These are phyloP conservation scores for Typha latifolia DNA, from an alignment of 176 grass and related monocot genomes.

Conservation along the genomic window DNA sequence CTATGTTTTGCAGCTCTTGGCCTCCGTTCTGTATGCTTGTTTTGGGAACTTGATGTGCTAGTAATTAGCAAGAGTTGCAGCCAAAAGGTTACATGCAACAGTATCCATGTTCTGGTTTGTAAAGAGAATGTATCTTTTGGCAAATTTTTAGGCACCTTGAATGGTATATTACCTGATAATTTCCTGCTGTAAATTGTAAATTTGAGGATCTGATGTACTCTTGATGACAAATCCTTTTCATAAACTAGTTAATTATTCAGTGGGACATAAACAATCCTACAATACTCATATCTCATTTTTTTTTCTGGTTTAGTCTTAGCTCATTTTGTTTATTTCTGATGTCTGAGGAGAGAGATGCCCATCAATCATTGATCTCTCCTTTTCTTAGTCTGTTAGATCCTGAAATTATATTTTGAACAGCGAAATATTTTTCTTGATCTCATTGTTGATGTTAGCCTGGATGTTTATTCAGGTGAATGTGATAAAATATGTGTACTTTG, in stretches of 20 bases:
- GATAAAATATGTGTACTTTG: no score
- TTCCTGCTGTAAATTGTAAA: slow-evolving; percentile 1
- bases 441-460: no score
- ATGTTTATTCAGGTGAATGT: no score
- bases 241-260: neutral
- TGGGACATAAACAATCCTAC: neutral
- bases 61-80: neutral
- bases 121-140: neutral
- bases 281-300: neutral
- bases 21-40: neutral
- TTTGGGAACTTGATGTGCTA: neutral
- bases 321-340: neutral
- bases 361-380: neutral
- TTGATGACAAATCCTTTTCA: neutral
- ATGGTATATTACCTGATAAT: neutral
- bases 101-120: neutral
- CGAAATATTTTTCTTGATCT: neutral
- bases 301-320: neutral
- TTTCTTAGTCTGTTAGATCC: neutral
- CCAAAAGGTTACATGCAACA: neutral
- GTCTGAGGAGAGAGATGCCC: neutral
- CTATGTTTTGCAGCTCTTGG: neutral
- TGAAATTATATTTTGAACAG: neutral
- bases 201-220: neutral
- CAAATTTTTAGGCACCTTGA: neutral